Percentiles rank a stretch among this genome's conserved stretches.
phyloP scores from a whole-genome alignment of 148 eudicot species.

The Talinum fruticosum region DNA sequence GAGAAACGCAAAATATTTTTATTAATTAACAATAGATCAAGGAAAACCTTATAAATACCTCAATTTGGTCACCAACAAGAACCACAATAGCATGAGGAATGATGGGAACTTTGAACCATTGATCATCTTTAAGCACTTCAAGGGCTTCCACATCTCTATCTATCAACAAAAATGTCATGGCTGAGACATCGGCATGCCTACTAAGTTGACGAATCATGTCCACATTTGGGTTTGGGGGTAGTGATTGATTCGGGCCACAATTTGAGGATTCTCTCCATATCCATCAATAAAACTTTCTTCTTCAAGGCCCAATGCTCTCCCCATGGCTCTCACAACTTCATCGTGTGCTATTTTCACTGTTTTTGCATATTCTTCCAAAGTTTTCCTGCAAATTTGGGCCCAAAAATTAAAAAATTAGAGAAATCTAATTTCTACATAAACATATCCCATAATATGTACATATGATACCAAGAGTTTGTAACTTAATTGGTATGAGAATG shows the following conservation, averaged over 20 bases:
- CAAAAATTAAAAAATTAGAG: not conserved
- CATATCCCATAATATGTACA: no score
- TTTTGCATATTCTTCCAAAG: slow-evolving; percentile 24
- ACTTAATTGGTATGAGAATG: no score
- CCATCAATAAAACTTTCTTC: slow-evolving; percentile 35
- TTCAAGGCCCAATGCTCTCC: slow-evolving; percentile 28
- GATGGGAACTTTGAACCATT: slow-evolving; percentile 50
- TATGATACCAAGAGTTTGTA: no score
- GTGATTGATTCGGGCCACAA: slow-evolving; percentile 20
- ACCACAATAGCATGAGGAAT: slow-evolving; percentile 44
- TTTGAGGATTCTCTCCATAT: slow-evolving; percentile 26
- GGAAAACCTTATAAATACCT: slow-evolving; percentile 24
- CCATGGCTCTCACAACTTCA: slow-evolving; percentile 36
- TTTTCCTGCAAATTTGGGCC: slow-evolving; percentile 15
- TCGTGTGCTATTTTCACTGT: slow-evolving; percentile 22
- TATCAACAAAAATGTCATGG: slow-evolving; percentile 24
- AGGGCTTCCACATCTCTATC: slow-evolving; percentile 54
- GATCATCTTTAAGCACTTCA: slow-evolving; percentile 40
- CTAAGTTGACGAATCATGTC: slow-evolving; percentile 8
- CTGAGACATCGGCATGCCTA: slow-evolving; percentile 23
- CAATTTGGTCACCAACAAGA: slow-evolving; percentile 46
- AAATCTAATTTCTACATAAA: not conserved
- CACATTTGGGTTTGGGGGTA: slow-evolving; percentile 18
- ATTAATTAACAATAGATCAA: no score
- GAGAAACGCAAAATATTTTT: no score